Base-by-base conservation (phyloP, 2,329 filamentous ascomycete genomes). In the Colletotrichum simmondsii region DNA sequence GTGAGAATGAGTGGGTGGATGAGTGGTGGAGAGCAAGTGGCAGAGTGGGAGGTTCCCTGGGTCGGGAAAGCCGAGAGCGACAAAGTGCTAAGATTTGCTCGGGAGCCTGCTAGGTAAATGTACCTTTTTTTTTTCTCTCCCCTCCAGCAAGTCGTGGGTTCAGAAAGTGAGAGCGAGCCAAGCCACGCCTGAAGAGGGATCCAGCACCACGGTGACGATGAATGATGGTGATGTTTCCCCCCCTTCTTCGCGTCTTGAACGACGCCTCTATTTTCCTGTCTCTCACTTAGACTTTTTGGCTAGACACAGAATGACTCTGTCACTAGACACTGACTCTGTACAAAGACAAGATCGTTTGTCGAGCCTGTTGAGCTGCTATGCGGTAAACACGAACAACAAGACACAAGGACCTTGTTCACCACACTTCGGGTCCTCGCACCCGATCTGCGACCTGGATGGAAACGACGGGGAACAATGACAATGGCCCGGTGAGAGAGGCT, bases 1-100 rank as follows among this genome's bases (percentile, higher is more conserved):
- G 30, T 56, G 53, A 53, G 32, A 35, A 0, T 35, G 53, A 10
- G 14, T 26, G 35, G 19, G 37, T 46, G 64, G 14, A 30, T 52
- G 42, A 16, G 22, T n/a, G 42, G 28, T 52, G 54, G 26, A 59
- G 35, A 28, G 24, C 30, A 8, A 12, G 32, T 58, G 37, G 37
- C 14, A 61, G 37, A 28, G 22, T 14, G 26, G 28, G 37, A 49
- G 59, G 59, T 62, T 62, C 26, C 59, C 59, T 54, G 56, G 64
- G 69, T 72, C 65, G 70, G 70, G 58, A 64, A 69, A 59, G 59
- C 69, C 69, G 69, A 68, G 26, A 68, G 63, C 69, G 69, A 72
- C n/a, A 56, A 56, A 56, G 12, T 14, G 42, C 60, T 49, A 32
- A 52, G 28, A 49, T 62, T 62, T 46, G 28, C 42, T 26, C 60